phyloP scores from a whole-genome alignment of 176 grass and related monocot genomes.

The Coix lacrymajobi region DNA sequence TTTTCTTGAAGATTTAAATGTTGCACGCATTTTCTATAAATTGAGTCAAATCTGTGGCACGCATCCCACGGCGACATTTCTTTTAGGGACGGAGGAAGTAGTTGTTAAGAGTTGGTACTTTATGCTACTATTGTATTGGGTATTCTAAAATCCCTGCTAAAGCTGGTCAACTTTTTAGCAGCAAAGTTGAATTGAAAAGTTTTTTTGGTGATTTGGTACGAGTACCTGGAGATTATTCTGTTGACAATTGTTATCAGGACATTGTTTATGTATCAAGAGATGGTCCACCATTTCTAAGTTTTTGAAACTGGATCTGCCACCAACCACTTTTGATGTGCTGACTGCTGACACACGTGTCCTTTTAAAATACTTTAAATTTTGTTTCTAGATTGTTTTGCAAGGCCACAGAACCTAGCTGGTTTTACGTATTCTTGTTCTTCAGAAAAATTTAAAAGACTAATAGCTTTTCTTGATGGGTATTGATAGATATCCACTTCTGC shows the following conservation, averaged over 20 bases:
- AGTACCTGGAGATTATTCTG: constrained; percentile 9
- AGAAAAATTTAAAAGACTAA: background rate
- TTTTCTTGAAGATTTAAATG: too few relatives aligned
- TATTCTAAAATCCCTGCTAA: background rate
- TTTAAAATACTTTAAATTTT: background rate
- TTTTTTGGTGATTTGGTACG: background rate
- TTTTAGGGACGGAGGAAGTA: too few relatives aligned
- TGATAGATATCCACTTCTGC: background rate
- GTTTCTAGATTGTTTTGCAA: background rate
- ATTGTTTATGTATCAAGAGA: constrained; percentile 14
- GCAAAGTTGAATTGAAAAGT: constrained; percentile 14
- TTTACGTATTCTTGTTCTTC: background rate
- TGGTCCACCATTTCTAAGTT: background rate
- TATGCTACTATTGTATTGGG: background rate
- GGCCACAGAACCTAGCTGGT: background rate
- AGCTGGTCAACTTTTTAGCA: background rate
- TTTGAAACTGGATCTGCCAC: background rate
- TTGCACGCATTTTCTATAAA: too few relatives aligned
- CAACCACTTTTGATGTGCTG: background rate
- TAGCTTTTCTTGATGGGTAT: background rate
- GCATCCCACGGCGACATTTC: too few relatives aligned
- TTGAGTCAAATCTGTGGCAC: too few relatives aligned
- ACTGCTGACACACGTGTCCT: background rate
- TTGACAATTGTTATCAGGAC: constrained; percentile 8
- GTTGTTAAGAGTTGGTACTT: background rate